phyloP scores from a whole-genome alignment of 495 filamentous ascomycete species.

The Penicillium flavigenum region DNA sequence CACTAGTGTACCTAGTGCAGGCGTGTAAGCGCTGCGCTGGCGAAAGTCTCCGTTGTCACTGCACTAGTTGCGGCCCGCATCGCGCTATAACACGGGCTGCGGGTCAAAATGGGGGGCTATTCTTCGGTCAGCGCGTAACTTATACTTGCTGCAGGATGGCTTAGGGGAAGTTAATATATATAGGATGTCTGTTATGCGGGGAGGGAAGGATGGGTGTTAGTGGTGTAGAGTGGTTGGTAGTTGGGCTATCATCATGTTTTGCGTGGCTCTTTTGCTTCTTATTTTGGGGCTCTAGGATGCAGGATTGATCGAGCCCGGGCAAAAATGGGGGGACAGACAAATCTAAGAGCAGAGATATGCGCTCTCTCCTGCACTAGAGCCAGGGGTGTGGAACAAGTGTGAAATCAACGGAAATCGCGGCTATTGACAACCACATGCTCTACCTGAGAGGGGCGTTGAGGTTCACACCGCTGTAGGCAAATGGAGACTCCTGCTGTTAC shows the following conservation, averaged over 20 bases:
- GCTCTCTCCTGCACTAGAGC: neutral
- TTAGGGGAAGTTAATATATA: neutral
- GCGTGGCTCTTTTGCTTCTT: neutral
- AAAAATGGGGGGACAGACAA: neutral
- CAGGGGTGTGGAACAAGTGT: neutral
- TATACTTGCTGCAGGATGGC: neutral
- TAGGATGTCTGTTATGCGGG: neutral
- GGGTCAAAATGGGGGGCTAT: constrained; percentile 10
- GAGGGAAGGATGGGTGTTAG: neutral
- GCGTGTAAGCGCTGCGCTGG: constrained; percentile 20
- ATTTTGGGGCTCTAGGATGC: neutral
- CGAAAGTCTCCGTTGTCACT: neutral
- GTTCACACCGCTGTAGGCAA: neutral
- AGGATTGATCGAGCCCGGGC: neutral
- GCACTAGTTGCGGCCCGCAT: constrained; percentile 19
- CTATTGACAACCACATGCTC: neutral
- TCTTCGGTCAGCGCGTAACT: constrained; percentile 3
- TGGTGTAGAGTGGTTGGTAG: neutral
- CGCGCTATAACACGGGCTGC: constrained; percentile 4
- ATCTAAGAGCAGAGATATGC: neutral
- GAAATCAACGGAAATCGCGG: neutral
- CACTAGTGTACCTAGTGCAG: constrained; percentile 9
- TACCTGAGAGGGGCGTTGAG: neutral
- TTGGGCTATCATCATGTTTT: neutral
- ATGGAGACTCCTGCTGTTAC: neutral